Base-by-base conservation (phyloP, 2,329 filamentous ascomycete genomes). In the Aspergillus texensis region DNA sequence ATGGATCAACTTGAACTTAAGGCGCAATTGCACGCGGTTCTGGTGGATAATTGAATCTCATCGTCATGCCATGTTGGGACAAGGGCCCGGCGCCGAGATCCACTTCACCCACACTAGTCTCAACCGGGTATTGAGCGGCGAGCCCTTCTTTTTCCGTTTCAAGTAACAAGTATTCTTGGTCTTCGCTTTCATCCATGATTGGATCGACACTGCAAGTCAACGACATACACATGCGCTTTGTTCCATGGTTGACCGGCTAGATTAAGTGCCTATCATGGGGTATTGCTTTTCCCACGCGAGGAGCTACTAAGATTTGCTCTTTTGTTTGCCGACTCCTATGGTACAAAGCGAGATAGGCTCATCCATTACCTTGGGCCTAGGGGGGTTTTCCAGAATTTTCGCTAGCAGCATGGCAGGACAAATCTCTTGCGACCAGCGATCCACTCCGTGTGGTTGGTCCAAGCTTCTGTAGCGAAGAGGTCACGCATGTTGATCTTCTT, bases 81-180 rank as follows among this genome's bases (percentile, higher is more conserved):
- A 64, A 62, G n/a, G 52, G 21, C 28, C 32, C n/a, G 10, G 19
- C n/a, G 16, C 16, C 30, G 52, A 34, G 52, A 10, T 39, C 52
- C 52, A 55, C 52, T 36, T 19, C n/a, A 9, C 30, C 8, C 14
- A 4, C 52, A 39, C 52, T 55, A 55, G 52, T 55, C 52, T 55
- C 5, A 24, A 24, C 32, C 9, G 14, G 30, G 52, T 30, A 36
- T 32, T 10, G 52, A 36, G 11, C 52, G 52, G 28, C 50, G 60
- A 62, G 57, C 57, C 60, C 62, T 71, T 55, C 69, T 71, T 71
- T 71, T 70, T 57, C 69, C 59, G 21, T 60, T 69, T 70, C 50
- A 59, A 66, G 68, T 52, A 68, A 63, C 36, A 58, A 53, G 60
- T 46, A 56, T 50, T 66, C 67, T 70, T 68, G 65, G 64, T 12